phyloP scores from a whole-genome alignment of 2,329 filamentous ascomycete genomes.

The Ciborinia camelliae region DNA sequence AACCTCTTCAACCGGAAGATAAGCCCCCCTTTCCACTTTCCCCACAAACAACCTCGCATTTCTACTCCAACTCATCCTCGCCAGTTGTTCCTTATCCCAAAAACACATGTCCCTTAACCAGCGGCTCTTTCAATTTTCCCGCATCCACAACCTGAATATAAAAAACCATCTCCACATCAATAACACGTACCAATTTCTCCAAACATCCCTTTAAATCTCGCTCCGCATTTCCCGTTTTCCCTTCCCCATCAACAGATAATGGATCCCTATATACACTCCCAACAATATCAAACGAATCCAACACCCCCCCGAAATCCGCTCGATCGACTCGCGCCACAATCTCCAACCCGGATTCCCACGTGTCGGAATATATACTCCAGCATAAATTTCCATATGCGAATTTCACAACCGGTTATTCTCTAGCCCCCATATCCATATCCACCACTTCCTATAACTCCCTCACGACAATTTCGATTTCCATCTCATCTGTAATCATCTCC shows the following conservation, averaged over 20 bases:
- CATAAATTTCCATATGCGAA: conserved; percentile 71
- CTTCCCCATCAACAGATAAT: conserved; percentile 47
- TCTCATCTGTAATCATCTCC: conserved; percentile 47
- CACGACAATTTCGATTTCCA: conserved; percentile 55
- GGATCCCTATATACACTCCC: conserved; percentile 69
- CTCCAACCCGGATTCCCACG: conserved; percentile 70
- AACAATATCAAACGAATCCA: conserved; percentile 79
- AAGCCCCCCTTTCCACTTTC: conserved; percentile 50
- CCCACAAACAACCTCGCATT: conserved; percentile 70
- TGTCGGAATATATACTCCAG: conserved; percentile 68
- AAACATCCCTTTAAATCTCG: conserved; percentile 45
- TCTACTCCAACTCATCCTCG: conserved; percentile 73
- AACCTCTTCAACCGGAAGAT: conserved; percentile 54
- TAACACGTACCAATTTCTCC: conserved; percentile 21
- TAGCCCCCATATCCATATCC: conserved; percentile 65
- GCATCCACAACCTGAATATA: conserved; percentile 75
- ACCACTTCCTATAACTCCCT: conserved; percentile 61
- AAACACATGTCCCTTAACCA: conserved; percentile 55
- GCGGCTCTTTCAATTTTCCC: conserved; percentile 56
- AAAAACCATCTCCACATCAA: conserved; percentile 65
- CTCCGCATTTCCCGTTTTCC: conserved; percentile 54
- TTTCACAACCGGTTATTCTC: conserved; percentile 52
- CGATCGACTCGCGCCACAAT: conserved; percentile 61
- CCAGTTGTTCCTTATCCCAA: conserved; percentile 54
- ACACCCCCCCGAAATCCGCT: conserved; percentile 64